These are phyloP conservation scores for Lactifluus rugatus DNA, from an alignment of 768 basidiomycete species.

Conservation along the genomic window DNA sequence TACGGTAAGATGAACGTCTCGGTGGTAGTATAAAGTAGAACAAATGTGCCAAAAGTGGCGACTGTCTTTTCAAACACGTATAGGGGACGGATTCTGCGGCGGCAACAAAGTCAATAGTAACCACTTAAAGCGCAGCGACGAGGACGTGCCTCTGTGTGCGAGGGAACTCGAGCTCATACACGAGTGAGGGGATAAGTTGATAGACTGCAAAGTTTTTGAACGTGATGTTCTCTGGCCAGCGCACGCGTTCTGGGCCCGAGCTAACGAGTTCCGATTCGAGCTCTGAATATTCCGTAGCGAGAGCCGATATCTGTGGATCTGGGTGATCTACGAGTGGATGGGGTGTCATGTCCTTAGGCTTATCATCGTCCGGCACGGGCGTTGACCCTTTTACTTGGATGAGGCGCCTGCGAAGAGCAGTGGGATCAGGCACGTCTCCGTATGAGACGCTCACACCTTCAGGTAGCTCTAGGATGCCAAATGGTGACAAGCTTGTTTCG, in stretches of 20 bases:
- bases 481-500: constrained; percentile 17
- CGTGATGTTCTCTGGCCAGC: constrained; percentile 81
- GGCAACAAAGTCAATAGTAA: background rate
- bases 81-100: constrained; percentile 56
- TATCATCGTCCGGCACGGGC: constrained; percentile 2
- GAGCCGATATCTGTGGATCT: constrained; percentile 46
- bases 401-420: constrained; percentile 50
- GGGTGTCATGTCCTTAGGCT: constrained; percentile 22
- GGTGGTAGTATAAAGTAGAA: constrained; percentile 83
- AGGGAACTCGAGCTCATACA: constrained; percentile 96
- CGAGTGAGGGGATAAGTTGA: constrained; percentile 81
- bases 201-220: constrained; percentile 77
- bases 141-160: constrained; percentile 66
- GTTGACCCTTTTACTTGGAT: constrained; percentile 9
- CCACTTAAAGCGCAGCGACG: background rate
- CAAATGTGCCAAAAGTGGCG: constrained; percentile 95
- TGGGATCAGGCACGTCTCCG: constrained; percentile 43
- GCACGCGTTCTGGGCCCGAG: constrained; percentile 52
- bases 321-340: constrained; percentile 60
- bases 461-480: constrained; percentile 35
- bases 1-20: constrained; percentile 90
- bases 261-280: constrained; percentile 68
- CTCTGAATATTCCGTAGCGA: constrained; percentile 71
- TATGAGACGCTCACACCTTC: constrained; percentile 42
- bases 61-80: constrained; percentile 63